A percentile compares a stretch with the other conserved stretches of the same genome.
Conservation (phyloP, 768 basidiomycete genomes). For the Termitomyces heimii region DNA sequence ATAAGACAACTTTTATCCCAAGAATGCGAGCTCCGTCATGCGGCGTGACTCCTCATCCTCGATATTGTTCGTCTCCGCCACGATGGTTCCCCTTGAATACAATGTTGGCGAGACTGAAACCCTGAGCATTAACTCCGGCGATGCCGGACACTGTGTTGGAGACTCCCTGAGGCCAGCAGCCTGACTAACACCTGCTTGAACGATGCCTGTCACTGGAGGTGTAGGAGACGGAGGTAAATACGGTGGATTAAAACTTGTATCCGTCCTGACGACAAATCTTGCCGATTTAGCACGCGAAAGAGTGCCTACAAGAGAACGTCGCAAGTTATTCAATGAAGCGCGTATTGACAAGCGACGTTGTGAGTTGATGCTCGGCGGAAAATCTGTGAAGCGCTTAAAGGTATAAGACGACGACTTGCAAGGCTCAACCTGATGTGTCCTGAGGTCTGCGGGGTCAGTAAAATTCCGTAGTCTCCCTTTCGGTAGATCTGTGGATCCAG, state of each 20-base stretch:
- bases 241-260: conserved; percentile 23
- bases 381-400: conserved; percentile 23
- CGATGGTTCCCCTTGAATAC: conserved; percentile 53
- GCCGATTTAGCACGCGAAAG: conserved; percentile 18
- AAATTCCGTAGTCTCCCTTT: conserved; percentile 7
- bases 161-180: background rate
- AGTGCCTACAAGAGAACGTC: conserved; percentile 37
- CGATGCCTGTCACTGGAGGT: conserved; percentile 12
- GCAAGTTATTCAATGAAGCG: conserved; percentile 36
- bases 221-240: conserved; percentile 35
- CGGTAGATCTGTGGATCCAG: background rate
- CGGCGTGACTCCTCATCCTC: conserved; percentile 64
- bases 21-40: conserved; percentile 68
- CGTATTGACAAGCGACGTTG: conserved; percentile 22
- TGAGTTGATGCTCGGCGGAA: conserved; percentile 10
- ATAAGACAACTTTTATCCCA: conserved; percentile 25
- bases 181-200: conserved; percentile 3
- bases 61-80: conserved; percentile 45
- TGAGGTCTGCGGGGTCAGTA: conserved; percentile 10
- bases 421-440: conserved; percentile 8
- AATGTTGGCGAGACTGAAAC: conserved; percentile 51
- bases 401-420: conserved; percentile 30
- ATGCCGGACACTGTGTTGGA: conserved; percentile 7
- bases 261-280: conserved; percentile 10
- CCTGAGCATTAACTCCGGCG: conserved; percentile 14